These are phyloP conservation scores for Beta macrorhiza DNA, from an alignment of 179 eudicot species.

Conservation along the genomic window DNA sequence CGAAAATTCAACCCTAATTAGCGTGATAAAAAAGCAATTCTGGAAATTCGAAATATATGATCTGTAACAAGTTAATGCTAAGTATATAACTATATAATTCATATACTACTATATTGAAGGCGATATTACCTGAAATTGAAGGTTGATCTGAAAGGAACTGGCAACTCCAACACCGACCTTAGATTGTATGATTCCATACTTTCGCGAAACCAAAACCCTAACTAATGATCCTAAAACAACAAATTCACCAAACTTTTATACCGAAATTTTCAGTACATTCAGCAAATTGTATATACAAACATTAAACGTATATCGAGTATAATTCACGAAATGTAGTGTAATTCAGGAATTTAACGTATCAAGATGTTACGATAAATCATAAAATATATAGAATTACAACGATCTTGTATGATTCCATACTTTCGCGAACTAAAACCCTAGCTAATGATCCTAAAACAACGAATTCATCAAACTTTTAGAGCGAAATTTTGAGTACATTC, in stretches of 20 bases:
- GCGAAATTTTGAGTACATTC: not conserved
- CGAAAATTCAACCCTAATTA: not conserved
- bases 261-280: not conserved
- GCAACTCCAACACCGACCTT: conserved; percentile 80
- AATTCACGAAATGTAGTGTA: not conserved
- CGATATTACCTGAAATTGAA: conserved; percentile 69
- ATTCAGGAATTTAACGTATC: not conserved
- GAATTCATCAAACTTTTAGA: not conserved
- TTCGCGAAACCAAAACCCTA: conserved; percentile 18
- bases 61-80: no score
- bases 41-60: not conserved
- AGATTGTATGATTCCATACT: conserved; percentile 65
- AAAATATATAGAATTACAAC: no score
- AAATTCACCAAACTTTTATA: not conserved
- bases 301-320: not conserved
- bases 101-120: no score
- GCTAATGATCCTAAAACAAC: conserved; percentile 6
- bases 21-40: not conserved
- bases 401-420: conserved; percentile 61
- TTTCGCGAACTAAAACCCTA: conserved; percentile 19
- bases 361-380: not conserved
- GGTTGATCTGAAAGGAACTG: conserved; percentile 63
- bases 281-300: not conserved
- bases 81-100: no score
- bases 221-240: conserved; percentile 8